These are phyloP conservation scores for Trichoderma atrobrunneum DNA, from an alignment of 2,329 filamentous ascomycete genomes.

Conservation along the genomic window DNA sequence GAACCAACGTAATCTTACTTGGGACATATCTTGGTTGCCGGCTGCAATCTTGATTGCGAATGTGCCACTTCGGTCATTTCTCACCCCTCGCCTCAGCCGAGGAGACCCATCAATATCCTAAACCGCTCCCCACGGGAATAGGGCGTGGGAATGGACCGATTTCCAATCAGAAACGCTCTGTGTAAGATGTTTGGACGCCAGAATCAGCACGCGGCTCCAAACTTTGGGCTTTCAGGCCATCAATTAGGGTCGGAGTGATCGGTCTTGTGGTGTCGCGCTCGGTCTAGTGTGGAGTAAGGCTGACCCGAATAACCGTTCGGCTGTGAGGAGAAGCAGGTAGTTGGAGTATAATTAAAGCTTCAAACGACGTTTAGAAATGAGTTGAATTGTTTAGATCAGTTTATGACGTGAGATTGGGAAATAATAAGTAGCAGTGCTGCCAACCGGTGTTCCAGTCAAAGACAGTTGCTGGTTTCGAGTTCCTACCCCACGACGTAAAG, in stretches of 20 bases:
- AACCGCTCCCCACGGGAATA: neutral
- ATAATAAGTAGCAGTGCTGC: neutral
- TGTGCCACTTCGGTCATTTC: neutral
- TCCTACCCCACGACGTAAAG: neutral
- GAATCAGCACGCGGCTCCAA: neutral
- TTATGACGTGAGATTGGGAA: neutral
- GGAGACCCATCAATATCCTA: neutral
- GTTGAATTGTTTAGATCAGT: neutral
- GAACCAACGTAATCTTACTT: neutral
- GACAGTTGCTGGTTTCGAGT: neutral
- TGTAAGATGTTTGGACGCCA: neutral
- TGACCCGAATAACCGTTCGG: constrained; percentile 4
- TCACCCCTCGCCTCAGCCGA: neutral
- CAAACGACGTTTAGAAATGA: neutral
- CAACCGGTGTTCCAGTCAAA: neutral
- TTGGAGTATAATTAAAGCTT: neutral
- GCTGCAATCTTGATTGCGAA: neutral
- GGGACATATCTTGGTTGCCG: neutral
- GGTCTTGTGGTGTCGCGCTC: neutral
- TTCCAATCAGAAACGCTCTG: neutral
- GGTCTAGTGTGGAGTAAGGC: neutral
- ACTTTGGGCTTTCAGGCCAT: neutral
- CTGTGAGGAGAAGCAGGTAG: neutral
- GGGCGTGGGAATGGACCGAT: neutral
- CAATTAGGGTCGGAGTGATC: neutral